Conservation (phyloP, 257 asterid species). For the Echites panduratus region DNA sequence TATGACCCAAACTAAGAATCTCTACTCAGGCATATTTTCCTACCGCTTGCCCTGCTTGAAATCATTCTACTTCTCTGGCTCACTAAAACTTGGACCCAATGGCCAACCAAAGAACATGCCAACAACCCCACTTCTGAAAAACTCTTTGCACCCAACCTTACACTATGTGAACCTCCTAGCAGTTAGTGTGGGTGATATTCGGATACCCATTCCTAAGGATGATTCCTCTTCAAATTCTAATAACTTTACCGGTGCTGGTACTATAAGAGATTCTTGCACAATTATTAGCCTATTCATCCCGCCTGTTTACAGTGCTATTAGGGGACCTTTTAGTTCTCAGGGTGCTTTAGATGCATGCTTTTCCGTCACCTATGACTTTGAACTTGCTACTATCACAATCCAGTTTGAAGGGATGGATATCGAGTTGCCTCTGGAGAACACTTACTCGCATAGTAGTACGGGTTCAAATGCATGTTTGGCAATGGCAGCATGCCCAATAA, state of each 20-base stretch:
- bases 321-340: no score
- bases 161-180: constrained; percentile 54
- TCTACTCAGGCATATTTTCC: constrained; percentile 55
- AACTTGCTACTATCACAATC: no score
- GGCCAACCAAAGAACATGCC: constrained; percentile 52
- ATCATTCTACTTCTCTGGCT: constrained; percentile 42
- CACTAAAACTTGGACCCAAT: constrained; percentile 49
- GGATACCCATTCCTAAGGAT: constrained; percentile 37
- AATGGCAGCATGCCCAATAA: constrained; percentile 57
- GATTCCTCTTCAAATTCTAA: constrained; percentile 48
- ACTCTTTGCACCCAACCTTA: constrained; percentile 55
- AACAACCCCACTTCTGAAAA: constrained; percentile 44
- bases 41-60: constrained; percentile 63
- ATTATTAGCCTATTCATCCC: constrained; percentile 48
- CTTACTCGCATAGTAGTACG: constrained; percentile 49
- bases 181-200: constrained; percentile 39
- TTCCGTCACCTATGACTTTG: no score
- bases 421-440: constrained; percentile 53
- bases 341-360: no score
- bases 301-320: constrained; percentile 45
- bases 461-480: constrained; percentile 62
- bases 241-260: constrained; percentile 50
- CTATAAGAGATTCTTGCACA: constrained; percentile 59
- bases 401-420: constrained; percentile 53
- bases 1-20: constrained; percentile 36